A percentile compares a stretch with the other conserved stretches of the same genome.
These are phyloP conservation scores for Yamadazyma philogaea DNA, from an alignment of 805 yeast species.

Conservation along the genomic window DNA sequence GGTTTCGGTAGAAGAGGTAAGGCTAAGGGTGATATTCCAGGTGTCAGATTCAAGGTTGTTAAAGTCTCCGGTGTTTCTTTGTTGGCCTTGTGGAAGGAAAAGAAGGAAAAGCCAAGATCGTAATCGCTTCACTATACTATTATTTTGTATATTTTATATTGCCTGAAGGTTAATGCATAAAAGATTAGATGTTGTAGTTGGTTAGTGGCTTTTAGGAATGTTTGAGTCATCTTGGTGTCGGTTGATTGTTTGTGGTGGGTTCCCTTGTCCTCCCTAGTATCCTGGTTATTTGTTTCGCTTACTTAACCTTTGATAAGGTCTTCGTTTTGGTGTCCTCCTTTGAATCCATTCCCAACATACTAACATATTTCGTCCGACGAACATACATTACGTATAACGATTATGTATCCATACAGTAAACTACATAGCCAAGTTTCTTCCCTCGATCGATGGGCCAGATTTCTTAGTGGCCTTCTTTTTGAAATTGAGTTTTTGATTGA, in stretches of 20 bases:
- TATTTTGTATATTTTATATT: conserved; percentile 15
- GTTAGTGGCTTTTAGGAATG: neutral
- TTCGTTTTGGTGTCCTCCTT: no score
- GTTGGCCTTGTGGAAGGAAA: conserved; percentile 99
- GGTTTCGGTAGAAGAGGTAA: conserved; percentile 99
- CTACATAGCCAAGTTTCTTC: conserved; percentile 50
- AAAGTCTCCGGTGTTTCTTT: conserved; percentile 99
- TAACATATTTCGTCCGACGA: no score
- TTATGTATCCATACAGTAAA: neutral
- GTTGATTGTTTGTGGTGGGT: no score
- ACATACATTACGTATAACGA: neutral
- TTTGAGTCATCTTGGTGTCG: no score
- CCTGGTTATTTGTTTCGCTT: no score
- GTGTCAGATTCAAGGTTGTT: conserved; percentile 99
- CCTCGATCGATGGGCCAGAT: conserved; percentile 79
- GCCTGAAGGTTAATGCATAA: conserved; percentile 16
- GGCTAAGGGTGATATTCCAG: conserved; percentile 99
- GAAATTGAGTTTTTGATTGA: conserved; percentile 57
- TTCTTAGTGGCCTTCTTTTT: conserved; percentile 52
- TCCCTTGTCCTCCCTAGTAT: no score
- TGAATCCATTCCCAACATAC: no score
- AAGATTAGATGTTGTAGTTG: conserved; percentile 5
- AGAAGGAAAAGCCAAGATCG: conserved; percentile 99
- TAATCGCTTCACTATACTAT: conserved; percentile 36
- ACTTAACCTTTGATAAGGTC: no score